Base-by-base conservation (phyloP, 768 basidiomycete species). In the Tricholoma furcatifolium region DNA sequence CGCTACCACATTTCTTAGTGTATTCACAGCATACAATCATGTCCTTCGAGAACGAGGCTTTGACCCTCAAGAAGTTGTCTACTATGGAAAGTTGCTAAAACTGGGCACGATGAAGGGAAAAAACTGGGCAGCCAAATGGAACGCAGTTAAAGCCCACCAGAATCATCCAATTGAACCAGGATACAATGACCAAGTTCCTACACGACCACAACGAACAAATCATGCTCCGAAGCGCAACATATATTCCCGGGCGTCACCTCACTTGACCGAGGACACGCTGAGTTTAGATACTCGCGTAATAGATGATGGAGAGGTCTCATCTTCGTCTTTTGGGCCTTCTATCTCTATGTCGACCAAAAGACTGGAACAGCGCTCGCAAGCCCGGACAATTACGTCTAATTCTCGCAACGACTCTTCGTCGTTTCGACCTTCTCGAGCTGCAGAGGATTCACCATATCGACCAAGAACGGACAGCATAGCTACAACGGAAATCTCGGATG, bases 11-110 rank as follows among this genome's bases (percentile, higher is more conserved):
- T 93, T 93, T 62, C 74, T 90, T 35, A 79, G 82, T 4, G 80
- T 92, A n/a, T 85, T 91, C 75, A 91, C 88, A 63, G 87, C 91
- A 0, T 93, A 94, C 68, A 89, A 85, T 62, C 84, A 88, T 51
- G 80, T 92, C 18, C 70, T 93, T 20, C 78, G 80, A 53, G 86
- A 88, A 59, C 79, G 84, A 2, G 86, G 86, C 2, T 69, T 93
- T n/a, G 88, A 92, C 56, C 78, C 85, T 18, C 83, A 85, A 56
- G 92, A 93, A 65, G 88, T 89, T 9, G 74, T 85, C 3, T 90
- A 87, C 63, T 95, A 93, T 65, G 83, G 84, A 17, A 88, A 91
- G 65, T 68, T 95, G 27, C 70, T 95, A 54, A 92, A 93, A 66
- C 73, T 95, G 3, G 89, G 89, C 42, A 90, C 88, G 38, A 63